phyloP scores from a whole-genome alignment of 2,329 filamentous ascomycete genomes.

The Pyrenophora graminea region DNA sequence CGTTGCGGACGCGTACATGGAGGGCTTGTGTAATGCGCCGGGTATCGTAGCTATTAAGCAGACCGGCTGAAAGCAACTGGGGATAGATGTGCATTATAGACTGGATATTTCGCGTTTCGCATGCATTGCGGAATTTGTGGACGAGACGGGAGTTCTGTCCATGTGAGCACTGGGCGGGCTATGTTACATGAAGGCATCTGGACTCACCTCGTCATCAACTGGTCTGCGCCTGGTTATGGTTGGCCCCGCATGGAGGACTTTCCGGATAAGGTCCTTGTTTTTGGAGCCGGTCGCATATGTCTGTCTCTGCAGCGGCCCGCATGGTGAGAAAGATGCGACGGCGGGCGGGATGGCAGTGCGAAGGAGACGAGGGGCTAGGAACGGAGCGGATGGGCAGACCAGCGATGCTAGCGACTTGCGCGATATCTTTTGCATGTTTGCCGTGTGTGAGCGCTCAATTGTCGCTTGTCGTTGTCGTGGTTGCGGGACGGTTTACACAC shows the following conservation, averaged over 20 bases:
- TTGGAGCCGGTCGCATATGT: slow-evolving; percentile 21
- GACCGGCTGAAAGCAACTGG: slow-evolving; percentile 14
- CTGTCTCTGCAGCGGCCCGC: slow-evolving; percentile 10
- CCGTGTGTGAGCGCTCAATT: background rate
- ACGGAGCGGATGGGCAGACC: slow-evolving; percentile 42
- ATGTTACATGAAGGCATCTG: too few relatives aligned
- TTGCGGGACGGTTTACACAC: background rate
- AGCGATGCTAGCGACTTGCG: slow-evolving; percentile 35
- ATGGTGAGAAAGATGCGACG: slow-evolving; percentile 7
- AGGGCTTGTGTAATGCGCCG: slow-evolving; percentile 43
- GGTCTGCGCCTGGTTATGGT: too few relatives aligned
- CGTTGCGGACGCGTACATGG: slow-evolving; percentile 41
- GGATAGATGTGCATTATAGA: slow-evolving; percentile 37
- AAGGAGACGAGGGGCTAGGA: slow-evolving; percentile 41
- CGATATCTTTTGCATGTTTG: slow-evolving; percentile 28
- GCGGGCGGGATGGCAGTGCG: slow-evolving; percentile 19
- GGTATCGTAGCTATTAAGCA: slow-evolving; percentile 28
- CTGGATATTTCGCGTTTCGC: slow-evolving; percentile 18
- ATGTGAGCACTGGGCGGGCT: background rate
- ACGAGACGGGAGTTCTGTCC: slow-evolving; percentile 7
- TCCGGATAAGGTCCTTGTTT: slow-evolving; percentile 3
- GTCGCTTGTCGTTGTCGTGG: background rate
- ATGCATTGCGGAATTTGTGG: slow-evolving; percentile 25
- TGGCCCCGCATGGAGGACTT: background rate
- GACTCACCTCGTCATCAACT: background rate